Conservation (phyloP, 192 early-diverging fungal species). For the Backusella morwellensis region DNA sequence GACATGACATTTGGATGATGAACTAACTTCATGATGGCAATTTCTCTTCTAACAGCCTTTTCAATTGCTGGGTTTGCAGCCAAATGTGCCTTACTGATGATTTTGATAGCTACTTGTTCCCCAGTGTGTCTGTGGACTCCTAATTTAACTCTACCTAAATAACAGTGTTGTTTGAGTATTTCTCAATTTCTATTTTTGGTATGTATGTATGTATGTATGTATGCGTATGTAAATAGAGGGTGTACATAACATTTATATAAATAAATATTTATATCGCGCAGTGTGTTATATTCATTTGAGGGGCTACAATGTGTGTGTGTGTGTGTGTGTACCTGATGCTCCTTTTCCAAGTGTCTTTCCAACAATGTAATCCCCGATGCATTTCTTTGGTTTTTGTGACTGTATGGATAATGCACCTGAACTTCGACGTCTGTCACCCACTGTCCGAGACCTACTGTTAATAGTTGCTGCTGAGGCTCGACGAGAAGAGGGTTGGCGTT, state of each 20-base stretch:
- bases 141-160: constrained; percentile 49
- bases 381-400: constrained; percentile 32
- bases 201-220: neutral
- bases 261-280: no score
- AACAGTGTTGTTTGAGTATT: neutral
- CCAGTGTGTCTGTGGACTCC: constrained; percentile 44
- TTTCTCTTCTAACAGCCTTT: constrained; percentile 50
- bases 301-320: neutral
- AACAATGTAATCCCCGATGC: constrained; percentile 45
- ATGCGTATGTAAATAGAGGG: neutral
- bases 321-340: constrained; percentile 42
- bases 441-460: constrained; percentile 9
- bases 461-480: constrained; percentile 12
- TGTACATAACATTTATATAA: no score
- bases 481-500: constrained; percentile 7
- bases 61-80: constrained; percentile 47
- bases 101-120: constrained; percentile 53
- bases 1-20: constrained; percentile 52
- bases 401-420: constrained; percentile 21
- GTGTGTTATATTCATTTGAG: neutral
- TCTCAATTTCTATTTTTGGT: neutral
- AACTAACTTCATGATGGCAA: constrained; percentile 53
- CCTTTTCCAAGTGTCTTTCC: constrained; percentile 53
- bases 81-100: constrained; percentile 49
- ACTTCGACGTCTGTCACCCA: constrained; percentile 24